Conservation (phyloP, 805 yeast genomes). For the Yarrowia divulgata region DNA sequence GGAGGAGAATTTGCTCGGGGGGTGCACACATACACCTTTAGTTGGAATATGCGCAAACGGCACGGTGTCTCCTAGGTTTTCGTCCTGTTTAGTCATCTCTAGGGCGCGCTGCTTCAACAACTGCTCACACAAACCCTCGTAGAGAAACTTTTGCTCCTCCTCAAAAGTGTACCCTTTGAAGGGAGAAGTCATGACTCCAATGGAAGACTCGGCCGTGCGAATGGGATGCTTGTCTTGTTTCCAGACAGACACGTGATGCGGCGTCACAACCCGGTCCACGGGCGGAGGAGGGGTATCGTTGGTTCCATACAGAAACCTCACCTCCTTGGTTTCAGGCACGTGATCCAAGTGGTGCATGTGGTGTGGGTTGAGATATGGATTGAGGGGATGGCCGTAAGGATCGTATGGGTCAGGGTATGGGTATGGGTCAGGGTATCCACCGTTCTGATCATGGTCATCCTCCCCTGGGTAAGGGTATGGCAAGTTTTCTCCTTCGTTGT, state of each 20-base stretch:
- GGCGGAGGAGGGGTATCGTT: background rate
- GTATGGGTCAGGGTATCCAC: too few species aligned
- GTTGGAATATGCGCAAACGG: background rate
- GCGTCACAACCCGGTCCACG: background rate
- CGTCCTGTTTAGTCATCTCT: background rate
- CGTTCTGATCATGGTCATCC: too few species aligned
- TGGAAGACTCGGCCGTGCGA: constrained; percentile 5
- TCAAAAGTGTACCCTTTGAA: background rate
- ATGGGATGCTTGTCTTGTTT: background rate
- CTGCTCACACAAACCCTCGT: constrained; percentile 20
- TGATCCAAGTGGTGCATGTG: too few species aligned
- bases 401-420: too few species aligned
- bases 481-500: background rate
- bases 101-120: background rate
- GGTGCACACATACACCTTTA: background rate
- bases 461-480: too few species aligned
- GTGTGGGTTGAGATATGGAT: too few species aligned
- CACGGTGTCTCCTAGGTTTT: background rate
- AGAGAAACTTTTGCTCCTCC: background rate
- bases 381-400: too few species aligned
- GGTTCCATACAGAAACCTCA: background rate
- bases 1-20: background rate
- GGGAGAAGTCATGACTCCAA: background rate
- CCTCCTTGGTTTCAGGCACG: background rate
- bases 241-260: background rate